phyloP scores from a whole-genome alignment of 352 stramenopile genomes.

The Phytopythium aichiense region DNA sequence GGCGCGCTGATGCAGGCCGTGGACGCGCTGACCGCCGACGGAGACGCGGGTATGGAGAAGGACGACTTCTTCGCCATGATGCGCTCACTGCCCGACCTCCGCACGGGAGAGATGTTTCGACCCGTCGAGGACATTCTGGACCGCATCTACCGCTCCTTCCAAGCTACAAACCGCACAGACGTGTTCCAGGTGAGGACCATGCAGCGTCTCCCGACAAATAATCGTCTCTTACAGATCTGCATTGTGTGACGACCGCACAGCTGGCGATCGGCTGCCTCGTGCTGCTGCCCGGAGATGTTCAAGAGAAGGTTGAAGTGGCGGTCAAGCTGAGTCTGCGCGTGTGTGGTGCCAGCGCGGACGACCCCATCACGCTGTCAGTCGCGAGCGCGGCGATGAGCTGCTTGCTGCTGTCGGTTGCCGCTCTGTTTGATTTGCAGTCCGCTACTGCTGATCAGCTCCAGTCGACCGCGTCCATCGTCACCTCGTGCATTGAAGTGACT shows the following conservation, averaged over 20 bases:
- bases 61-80: slow-evolving; percentile 65
- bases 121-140: slow-evolving; percentile 60
- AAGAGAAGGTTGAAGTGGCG: slow-evolving; percentile 54
- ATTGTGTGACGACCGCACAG: slow-evolving; percentile 10
- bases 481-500: slow-evolving; percentile 49
- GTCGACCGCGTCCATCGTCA: slow-evolving; percentile 50
- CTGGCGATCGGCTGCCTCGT: slow-evolving; percentile 54
- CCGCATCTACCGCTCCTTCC: slow-evolving; percentile 64
- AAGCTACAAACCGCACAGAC: slow-evolving; percentile 46
- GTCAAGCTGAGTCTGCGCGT: slow-evolving; percentile 50
- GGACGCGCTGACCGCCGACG: slow-evolving; percentile 19
- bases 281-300: slow-evolving; percentile 41
- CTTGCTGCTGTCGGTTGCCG: slow-evolving; percentile 51
- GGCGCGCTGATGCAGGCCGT: slow-evolving; percentile 30
- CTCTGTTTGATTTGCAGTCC: slow-evolving; percentile 58
- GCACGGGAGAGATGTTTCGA: slow-evolving; percentile 52
- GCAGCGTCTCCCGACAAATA: background rate
- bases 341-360: slow-evolving; percentile 24
- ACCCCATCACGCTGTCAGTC: slow-evolving; percentile 33
- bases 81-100: slow-evolving; percentile 44
- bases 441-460: slow-evolving; percentile 48
- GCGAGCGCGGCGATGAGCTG: slow-evolving; percentile 37
- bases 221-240: background rate
- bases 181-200: slow-evolving; percentile 39
- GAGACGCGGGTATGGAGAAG: slow-evolving; percentile 27